Percentiles rank a stretch among this genome's conserved stretches.
phyloP scores from a whole-genome alignment of 441 rosid species.

The Brassica balearica region DNA sequence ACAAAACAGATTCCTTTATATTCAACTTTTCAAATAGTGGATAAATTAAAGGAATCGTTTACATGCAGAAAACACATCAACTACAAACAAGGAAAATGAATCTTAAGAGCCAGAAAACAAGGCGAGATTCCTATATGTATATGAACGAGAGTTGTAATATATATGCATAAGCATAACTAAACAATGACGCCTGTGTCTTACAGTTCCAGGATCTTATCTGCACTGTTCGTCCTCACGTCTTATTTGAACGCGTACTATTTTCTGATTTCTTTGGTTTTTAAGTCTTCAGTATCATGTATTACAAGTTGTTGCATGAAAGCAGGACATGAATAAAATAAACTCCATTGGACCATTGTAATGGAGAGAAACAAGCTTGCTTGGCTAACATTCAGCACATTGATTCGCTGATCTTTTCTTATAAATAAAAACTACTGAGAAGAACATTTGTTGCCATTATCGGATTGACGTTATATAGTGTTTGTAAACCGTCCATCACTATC shows the following conservation, averaged over 20 bases:
- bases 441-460: neutral
- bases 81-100: slow-evolving; percentile 23
- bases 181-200: slow-evolving; percentile 62
- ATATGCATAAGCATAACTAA: slow-evolving; percentile 40
- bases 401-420: neutral
- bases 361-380: neutral
- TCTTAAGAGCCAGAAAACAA: neutral
- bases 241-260: neutral
- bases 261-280: neutral
- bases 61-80: slow-evolving; percentile 30
- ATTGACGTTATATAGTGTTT: neutral
- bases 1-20: neutral
- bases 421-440: neutral
- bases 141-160: slow-evolving; percentile 6
- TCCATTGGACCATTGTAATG: neutral
- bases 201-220: slow-evolving; percentile 11
- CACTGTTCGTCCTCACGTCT: slow-evolving; percentile 55
- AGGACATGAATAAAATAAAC: neutral
- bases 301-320: neutral
- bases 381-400: neutral
- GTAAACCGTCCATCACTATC: neutral
- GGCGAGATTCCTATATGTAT: neutral
- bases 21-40: slow-evolving; percentile 22
- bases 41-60: slow-evolving; percentile 28
- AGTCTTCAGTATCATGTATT: neutral